Conservation (phyloP, 2,329 filamentous ascomycete species). For the Diplodia mutila region DNA sequence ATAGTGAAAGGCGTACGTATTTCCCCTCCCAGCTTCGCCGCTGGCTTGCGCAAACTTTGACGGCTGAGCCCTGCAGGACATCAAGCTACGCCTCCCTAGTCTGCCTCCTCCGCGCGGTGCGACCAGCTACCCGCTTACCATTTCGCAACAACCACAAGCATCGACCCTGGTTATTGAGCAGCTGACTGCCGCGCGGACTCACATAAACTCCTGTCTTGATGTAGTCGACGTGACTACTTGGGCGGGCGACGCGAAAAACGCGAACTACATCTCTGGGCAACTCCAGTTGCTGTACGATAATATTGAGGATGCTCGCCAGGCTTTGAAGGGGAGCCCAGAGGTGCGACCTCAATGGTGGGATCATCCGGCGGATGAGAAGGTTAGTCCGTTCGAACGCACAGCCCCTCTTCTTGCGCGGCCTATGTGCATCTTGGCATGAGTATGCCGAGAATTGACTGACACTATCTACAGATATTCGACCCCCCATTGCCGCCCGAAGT, state of each 20-base stretch:
- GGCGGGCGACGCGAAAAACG: slow-evolving; percentile 67
- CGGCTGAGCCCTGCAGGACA: slow-evolving; percentile 56
- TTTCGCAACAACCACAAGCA: slow-evolving; percentile 58
- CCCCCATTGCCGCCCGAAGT: slow-evolving; percentile 67
- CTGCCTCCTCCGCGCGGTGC: slow-evolving; percentile 60
- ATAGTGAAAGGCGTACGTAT: slow-evolving; percentile 82
- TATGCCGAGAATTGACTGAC: background rate
- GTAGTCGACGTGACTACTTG: slow-evolving; percentile 77
- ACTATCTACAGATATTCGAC: slow-evolving; percentile 55
- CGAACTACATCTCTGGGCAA: slow-evolving; percentile 62
- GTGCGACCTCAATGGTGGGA: slow-evolving; percentile 60
- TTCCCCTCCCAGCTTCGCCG: background rate
- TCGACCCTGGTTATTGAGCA: slow-evolving; percentile 68
- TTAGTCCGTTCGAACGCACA: slow-evolving; percentile 34
- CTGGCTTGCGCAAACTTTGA: slow-evolving; percentile 15
- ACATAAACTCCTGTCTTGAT: slow-evolving; percentile 82
- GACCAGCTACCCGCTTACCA: slow-evolving; percentile 54
- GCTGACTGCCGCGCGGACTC: slow-evolving; percentile 71
- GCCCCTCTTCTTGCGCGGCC: background rate
- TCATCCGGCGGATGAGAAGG: slow-evolving; percentile 61
- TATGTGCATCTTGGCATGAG: too few relatives aligned
- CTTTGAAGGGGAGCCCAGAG: slow-evolving; percentile 60
- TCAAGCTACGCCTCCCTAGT: slow-evolving; percentile 76
- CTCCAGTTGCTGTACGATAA: slow-evolving; percentile 63
- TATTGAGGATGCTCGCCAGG: slow-evolving; percentile 62